Percentiles rank a stretch among this genome's conserved stretches.
Conservation (phyloP, 2,329 filamentous ascomycete species). For the Aspergillus awamori region DNA sequence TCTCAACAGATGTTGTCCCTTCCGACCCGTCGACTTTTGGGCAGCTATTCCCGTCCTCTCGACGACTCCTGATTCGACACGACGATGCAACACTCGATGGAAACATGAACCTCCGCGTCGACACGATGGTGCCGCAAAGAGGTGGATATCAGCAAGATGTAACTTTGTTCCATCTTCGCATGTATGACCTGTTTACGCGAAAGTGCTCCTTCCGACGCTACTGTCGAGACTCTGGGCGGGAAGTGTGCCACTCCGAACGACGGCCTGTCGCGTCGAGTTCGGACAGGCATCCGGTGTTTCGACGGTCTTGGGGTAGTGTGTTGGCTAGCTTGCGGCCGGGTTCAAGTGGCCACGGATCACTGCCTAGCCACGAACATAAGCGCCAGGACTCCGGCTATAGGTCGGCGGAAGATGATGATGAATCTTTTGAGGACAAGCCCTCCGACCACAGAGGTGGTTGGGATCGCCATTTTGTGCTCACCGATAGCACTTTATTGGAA, state of each 20-base stretch:
- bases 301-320: conserved; percentile 63
- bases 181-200: conserved; percentile 84
- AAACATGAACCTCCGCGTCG: conserved; percentile 93
- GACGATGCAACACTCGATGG: conserved; percentile 89
- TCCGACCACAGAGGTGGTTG: conserved; percentile 16
- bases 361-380: conserved; percentile 47
- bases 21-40: conserved; percentile 82
- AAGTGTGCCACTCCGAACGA: conserved; percentile 82
- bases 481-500: conserved; percentile 83
- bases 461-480: conserved; percentile 51
- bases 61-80: conserved; percentile 79
- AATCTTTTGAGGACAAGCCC: conserved; percentile 27
- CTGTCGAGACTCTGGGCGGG: conserved; percentile 86
- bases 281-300: conserved; percentile 55
- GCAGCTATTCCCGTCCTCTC: conserved; percentile 80
- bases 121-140: conserved; percentile 68
- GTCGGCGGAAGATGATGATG: conserved; percentile 47
- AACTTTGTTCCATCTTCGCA: conserved; percentile 88
- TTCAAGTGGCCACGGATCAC: conserved; percentile 53
- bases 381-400: conserved; percentile 64
- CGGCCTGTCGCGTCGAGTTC: conserved; percentile 58
- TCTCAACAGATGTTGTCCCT: conserved; percentile 68
- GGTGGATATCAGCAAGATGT: conserved; percentile 64
- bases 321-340: conserved; percentile 60
- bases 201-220: conserved; percentile 92